Evolutionary conservation across 2,329 filamentous ascomycete species (phyloP), one percentile per base, ranked within the genome.

Genomic region (Ophiostoma novo-ulmi): DNA sequence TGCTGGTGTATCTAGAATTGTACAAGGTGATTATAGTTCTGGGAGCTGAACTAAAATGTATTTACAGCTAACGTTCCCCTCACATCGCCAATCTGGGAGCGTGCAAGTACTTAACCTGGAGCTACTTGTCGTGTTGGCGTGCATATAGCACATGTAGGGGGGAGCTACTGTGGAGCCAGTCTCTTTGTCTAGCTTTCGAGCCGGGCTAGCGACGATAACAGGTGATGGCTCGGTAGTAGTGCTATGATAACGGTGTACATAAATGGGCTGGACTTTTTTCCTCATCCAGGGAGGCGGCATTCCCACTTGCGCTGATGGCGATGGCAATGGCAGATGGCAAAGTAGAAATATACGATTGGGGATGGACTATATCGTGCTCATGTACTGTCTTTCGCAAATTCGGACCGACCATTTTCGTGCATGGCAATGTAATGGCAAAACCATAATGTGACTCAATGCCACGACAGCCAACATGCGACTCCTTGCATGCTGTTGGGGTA

Each of bases 401-500:
- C 44, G 44, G 44, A 48, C 52, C 52, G 13, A 8, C 52, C 52
- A 26, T 58, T 26, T 58, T 58, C 52, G 52, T 58, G n/a, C n/a
- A 58, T 58, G 52, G 52, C 22, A 58, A 58, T n/a, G n/a, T 6
- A 14, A 10, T 26, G 22, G 52, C 52, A 58, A 26, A 22, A 58
- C 52, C 52, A 58, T 10, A 58, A 58, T 58, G 52, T 58, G 52
- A 31, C 52, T 26, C n/a, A 58, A 58, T 58, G 52, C 52, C 52
- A 58, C 52, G 52, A 58, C 52, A 58, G 52, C 52, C 20, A 55
- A 55, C 48, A 58, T 58, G 52, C 52, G 52, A 58, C 52, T 58
- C 52, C n/a, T 58, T 58, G 52, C 52, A 58, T 58, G 52, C n/a
- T 22, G 52, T 58, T 58, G 52, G 52, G 11, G 2, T 22, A 17